phyloP scores from a whole-genome alignment of 345 rosid genomes.

The Cardamine chenopodiifolia region DNA sequence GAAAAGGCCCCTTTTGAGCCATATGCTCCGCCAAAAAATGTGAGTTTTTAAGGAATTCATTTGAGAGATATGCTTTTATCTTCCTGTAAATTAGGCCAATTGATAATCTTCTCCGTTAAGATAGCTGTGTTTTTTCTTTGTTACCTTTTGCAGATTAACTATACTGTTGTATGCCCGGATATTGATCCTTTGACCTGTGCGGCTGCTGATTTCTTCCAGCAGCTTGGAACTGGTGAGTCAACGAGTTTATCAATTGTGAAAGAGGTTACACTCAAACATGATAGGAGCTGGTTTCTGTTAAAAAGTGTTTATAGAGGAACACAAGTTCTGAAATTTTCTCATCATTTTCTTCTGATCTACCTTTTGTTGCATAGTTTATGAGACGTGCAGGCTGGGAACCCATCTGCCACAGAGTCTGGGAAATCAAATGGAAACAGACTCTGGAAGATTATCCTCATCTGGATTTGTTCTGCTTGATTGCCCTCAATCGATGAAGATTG shows the following conservation, averaged over 20 bases:
- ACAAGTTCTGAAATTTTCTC: not conserved
- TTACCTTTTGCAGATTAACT: slow-evolving; percentile 66
- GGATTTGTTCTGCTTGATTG: slow-evolving; percentile 94
- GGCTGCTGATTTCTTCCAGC: slow-evolving; percentile 94
- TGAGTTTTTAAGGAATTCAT: slow-evolving; percentile 43
- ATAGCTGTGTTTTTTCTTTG: slow-evolving; percentile 8
- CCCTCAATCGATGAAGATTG: slow-evolving; percentile 98
- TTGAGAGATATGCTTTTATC: slow-evolving; percentile 21
- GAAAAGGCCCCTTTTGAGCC: slow-evolving; percentile 99
- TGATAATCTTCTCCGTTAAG: slow-evolving; percentile 16
- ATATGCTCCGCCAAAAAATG: slow-evolving; percentile 82
- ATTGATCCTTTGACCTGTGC: slow-evolving; percentile 92
- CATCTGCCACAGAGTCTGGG: slow-evolving; percentile 83
- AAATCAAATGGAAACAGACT: slow-evolving; percentile 81
- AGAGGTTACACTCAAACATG: slow-evolving; percentile 11
- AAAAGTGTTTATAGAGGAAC: not conserved
- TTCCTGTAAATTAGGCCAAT: slow-evolving; percentile 9
- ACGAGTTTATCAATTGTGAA: slow-evolving; percentile 20
- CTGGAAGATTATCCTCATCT: slow-evolving; percentile 66
- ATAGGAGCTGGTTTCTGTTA: slow-evolving; percentile 13
- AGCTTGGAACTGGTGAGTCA: slow-evolving; percentile 90
- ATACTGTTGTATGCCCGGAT: slow-evolving; percentile 89
- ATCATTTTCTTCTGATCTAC: slow-evolving; percentile 21
- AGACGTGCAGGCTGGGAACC: slow-evolving; percentile 90
- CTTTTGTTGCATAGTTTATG: slow-evolving; percentile 68